Conservation (phyloP, 2,329 filamentous ascomycete genomes). For the Exophiala aquamarina region DNA sequence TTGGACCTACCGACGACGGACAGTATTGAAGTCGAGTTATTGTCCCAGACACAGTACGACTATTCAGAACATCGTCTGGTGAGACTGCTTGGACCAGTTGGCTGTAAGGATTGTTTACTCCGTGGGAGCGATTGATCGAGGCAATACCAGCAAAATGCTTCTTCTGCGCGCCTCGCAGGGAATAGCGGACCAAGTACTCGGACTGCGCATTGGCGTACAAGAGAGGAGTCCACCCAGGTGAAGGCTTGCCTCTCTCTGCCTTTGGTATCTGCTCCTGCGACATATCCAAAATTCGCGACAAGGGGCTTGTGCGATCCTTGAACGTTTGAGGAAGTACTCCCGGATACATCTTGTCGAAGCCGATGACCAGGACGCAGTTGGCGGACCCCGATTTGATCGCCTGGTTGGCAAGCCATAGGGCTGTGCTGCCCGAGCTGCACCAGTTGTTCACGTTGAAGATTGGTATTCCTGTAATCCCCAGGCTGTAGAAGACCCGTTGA, state of each 20-base stretch:
- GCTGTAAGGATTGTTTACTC: constrained; percentile 91
- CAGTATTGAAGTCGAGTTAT: constrained; percentile 97
- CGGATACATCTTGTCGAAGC: constrained; percentile 97
- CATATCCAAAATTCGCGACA: constrained; percentile 68
- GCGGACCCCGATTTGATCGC: constrained; percentile 76
- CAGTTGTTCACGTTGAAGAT: constrained; percentile 99
- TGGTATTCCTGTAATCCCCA: constrained; percentile 93
- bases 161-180: constrained; percentile 62
- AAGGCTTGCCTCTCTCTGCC: constrained; percentile 40
- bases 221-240: constrained; percentile 2
- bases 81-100: too few species aligned
- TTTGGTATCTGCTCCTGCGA: constrained; percentile 92
- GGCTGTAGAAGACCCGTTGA: constrained; percentile 96
- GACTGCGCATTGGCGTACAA: constrained; percentile 1
- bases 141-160: constrained; percentile 94
- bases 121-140: constrained; percentile 88
- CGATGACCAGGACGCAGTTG: constrained; percentile 88
- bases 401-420: constrained; percentile 76
- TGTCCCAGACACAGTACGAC: constrained; percentile 79
- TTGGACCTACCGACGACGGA: not conserved
- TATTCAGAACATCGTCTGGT: too few species aligned
- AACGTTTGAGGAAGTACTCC: constrained; percentile 79
- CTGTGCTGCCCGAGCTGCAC: constrained; percentile 88
- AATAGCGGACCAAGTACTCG: constrained; percentile 45
- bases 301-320: constrained; percentile 79